phyloP scores from a whole-genome alignment of 2,329 filamentous ascomycete species.

The Rhynchosporium agropyri region DNA sequence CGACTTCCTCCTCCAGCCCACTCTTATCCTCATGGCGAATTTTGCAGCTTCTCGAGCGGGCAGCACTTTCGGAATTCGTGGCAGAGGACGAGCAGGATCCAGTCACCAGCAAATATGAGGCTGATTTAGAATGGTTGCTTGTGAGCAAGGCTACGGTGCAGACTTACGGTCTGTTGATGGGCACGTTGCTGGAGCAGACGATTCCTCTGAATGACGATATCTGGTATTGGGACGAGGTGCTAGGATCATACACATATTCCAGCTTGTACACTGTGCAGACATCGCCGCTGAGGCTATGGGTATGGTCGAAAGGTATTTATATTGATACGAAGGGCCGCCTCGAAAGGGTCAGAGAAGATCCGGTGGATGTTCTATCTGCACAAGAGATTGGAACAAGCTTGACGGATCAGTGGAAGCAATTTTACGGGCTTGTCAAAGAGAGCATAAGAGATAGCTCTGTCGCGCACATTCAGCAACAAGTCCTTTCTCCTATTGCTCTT shows the following conservation, averaged over 20 bases:
- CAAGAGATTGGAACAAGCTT: slow-evolving; percentile 43
- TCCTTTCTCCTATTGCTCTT: slow-evolving; percentile 78
- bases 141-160: slow-evolving; percentile 92
- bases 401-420: slow-evolving; percentile 62
- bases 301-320: slow-evolving; percentile 72
- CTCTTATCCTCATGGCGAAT: slow-evolving; percentile 65
- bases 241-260: slow-evolving; percentile 77
- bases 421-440: slow-evolving; percentile 79
- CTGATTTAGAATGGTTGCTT: slow-evolving; percentile 86
- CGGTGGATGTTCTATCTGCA: slow-evolving; percentile 36
- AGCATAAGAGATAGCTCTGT: slow-evolving; percentile 75
- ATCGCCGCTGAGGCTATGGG: slow-evolving; percentile 74
- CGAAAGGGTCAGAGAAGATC: slow-evolving; percentile 36
- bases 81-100: slow-evolving; percentile 41
- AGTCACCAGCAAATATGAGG: slow-evolving; percentile 58
- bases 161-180: slow-evolving; percentile 79
- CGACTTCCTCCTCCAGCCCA: slow-evolving; percentile 64
- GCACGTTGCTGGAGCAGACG: slow-evolving; percentile 78
- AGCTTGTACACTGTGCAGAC: slow-evolving; percentile 86
- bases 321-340: slow-evolving; percentile 48
- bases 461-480: slow-evolving; percentile 67
- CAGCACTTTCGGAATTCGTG: slow-evolving; percentile 53
- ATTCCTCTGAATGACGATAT: slow-evolving; percentile 83
- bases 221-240: slow-evolving; percentile 92
- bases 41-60: slow-evolving; percentile 62